Conservation (phyloP, 257 asterid species). For the Scutellaria barbata region DNA sequence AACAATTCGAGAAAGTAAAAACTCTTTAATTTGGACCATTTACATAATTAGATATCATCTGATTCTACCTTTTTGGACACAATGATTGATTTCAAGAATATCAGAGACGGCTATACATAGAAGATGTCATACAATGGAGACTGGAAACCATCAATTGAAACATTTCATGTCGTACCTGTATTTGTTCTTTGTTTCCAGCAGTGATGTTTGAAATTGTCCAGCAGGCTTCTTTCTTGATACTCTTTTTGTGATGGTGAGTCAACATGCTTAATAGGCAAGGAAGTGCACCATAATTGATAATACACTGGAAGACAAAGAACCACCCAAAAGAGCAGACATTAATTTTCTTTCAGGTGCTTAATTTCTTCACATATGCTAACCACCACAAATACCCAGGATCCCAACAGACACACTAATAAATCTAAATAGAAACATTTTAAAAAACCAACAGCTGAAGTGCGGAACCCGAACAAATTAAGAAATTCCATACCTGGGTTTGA, state of each 20-base stretch:
- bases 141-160: constrained; percentile 12
- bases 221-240: constrained; percentile 96
- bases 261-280: constrained; percentile 70
- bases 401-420: constrained; percentile 12
- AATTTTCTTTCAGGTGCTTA: neutral
- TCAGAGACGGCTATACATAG: constrained; percentile 7
- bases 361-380: constrained; percentile 1
- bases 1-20: neutral
- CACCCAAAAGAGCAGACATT: constrained; percentile 25
- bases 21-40: neutral
- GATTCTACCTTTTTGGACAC: neutral
- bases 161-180: constrained; percentile 59
- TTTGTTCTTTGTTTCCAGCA: constrained; percentile 89
- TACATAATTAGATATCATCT: too few relatives aligned
- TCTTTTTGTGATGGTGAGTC: constrained; percentile 90
- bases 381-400: neutral
- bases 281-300: constrained; percentile 81
- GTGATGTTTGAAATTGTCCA: constrained; percentile 94
- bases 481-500: constrained; percentile 75
- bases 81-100: neutral
- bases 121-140: constrained; percentile 15
- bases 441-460: neutral
- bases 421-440: constrained; percentile 12
- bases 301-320: constrained; percentile 50
- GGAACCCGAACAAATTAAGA: neutral